These are phyloP conservation scores for Sclerospora graminicola DNA, from an alignment of 352 stramenopile genomes.

Conservation along the genomic window DNA sequence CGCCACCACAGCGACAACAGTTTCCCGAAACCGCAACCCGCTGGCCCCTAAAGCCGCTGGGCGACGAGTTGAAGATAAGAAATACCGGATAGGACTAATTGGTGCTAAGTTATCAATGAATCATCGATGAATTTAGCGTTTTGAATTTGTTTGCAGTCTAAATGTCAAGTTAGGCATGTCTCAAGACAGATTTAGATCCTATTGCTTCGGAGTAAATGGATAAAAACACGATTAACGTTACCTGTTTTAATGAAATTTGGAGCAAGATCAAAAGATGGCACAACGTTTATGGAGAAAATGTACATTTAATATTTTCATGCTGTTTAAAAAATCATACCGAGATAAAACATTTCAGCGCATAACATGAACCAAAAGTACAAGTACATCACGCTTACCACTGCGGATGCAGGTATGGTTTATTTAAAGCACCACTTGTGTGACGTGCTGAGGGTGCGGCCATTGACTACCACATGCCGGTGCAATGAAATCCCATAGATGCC, in stretches of 20 bases:
- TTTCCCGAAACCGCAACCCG: slow-evolving; percentile 11
- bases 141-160: not conserved
- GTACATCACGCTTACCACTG: slow-evolving; percentile 5
- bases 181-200: not conserved
- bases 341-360: too few species aligned
- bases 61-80: not conserved
- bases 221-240: too few species aligned
- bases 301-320: too few species aligned
- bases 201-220: not conserved
- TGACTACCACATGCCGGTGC: slow-evolving; percentile 25
- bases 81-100: not conserved
- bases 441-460: slow-evolving; percentile 1
- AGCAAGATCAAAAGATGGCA: not conserved
- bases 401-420: slow-evolving; percentile 4
- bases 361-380: too few species aligned
- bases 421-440: not conserved
- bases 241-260: too few species aligned
- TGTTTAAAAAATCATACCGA: too few species aligned
- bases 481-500: slow-evolving; percentile 14
- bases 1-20: slow-evolving; percentile 18
- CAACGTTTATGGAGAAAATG: too few species aligned
- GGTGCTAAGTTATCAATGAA: not conserved
- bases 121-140: not conserved
- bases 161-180: not conserved
- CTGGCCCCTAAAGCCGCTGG: slow-evolving; percentile 8